Base-by-base conservation (phyloP, 2,329 filamentous ascomycete genomes). In the Sporothrix mexicana region DNA sequence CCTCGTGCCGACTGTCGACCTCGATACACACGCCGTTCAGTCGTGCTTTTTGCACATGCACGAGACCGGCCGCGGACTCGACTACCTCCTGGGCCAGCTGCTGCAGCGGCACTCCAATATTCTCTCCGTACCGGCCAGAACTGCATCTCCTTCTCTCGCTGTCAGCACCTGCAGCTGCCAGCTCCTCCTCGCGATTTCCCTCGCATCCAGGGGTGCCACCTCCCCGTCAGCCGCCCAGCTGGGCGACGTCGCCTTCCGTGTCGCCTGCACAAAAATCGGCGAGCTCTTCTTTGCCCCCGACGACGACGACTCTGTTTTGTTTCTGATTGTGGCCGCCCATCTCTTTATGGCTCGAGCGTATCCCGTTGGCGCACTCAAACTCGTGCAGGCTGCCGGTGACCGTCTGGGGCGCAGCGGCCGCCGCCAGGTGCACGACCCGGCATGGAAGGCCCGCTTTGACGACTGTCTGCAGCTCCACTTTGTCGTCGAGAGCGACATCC, bases 81-180 rank as follows among this genome's bases (percentile, higher is more conserved):
- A 62, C 59, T 62, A 62, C 36, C 59, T 62, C 30, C 59, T 62
- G 25, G 36, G 59, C 36, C 36, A 41, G 13, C 59, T 62, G 25
- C 59, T 62, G 59, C 59, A 36, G 15, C 2, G 59, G 2, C 59
- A 62, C 59, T 41, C 30, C 25, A 62, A 23, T 8, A 43, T 43
- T 62, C 30, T 62, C 10, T 62, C 59, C 12, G 3, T 57, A 5
- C 53, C 53, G 3, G 2, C 23, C 6, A 15, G 3, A 7, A 23
- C 53, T 7, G 8, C 53, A 1, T 57, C 53, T 5, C 23, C 53
- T 7, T 13, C 53, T 12, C 12, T 57, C 2, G 23, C 53, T 1
- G 20, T 57, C 7, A 30, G 10, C 20, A 57, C 6, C 53, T 57
- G 53, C 20, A 57, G 5, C 53, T 57, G 53, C 20, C 53, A 23